A percentile compares a stretch with the other conserved stretches of the same genome.
Evolutionary conservation across 495 filamentous ascomycete species (phyloP).

Genomic region (Penicillium atrosanguineum): DNA sequence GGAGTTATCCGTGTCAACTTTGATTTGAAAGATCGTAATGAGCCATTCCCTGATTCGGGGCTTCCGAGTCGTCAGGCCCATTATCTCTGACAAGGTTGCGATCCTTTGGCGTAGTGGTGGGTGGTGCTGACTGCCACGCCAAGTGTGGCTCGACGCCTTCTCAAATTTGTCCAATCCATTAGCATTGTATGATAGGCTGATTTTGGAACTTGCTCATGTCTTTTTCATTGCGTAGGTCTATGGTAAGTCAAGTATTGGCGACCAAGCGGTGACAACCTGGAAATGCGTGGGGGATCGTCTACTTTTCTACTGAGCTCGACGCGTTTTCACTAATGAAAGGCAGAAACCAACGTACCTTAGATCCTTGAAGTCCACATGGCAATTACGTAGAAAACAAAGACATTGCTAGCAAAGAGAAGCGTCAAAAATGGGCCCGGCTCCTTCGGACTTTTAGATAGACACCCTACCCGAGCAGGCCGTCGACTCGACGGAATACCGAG

Average conservation of each 20-base stretch:
- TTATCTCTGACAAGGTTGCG: neutral
- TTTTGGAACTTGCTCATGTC: neutral
- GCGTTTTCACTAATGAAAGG: too few species aligned
- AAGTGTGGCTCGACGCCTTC: neutral
- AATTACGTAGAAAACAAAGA: neutral
- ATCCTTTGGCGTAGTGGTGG: neutral
- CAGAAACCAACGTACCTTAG: too few species aligned
- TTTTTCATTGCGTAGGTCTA: too few species aligned
- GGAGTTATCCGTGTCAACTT: slow-evolving; percentile 52
- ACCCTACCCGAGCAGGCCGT: too few species aligned
- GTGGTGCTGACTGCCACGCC: neutral
- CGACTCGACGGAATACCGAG: too few species aligned
- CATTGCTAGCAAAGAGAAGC: neutral
- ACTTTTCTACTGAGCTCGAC: neutral
- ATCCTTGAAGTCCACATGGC: neutral
- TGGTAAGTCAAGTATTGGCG: too few species aligned
- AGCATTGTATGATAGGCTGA: neutral
- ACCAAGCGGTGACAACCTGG: neutral
- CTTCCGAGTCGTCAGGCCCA: slow-evolving; percentile 47
- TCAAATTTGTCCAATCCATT: neutral
- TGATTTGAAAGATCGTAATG: slow-evolving; percentile 52
- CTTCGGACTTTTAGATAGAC: neutral
- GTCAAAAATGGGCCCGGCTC: neutral
- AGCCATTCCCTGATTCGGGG: slow-evolving; percentile 54
- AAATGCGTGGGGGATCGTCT: neutral